Evolutionary conservation across 73 alveolate genomes (phyloP).

Genomic region (Tetrahymena malaccensis): DNA sequence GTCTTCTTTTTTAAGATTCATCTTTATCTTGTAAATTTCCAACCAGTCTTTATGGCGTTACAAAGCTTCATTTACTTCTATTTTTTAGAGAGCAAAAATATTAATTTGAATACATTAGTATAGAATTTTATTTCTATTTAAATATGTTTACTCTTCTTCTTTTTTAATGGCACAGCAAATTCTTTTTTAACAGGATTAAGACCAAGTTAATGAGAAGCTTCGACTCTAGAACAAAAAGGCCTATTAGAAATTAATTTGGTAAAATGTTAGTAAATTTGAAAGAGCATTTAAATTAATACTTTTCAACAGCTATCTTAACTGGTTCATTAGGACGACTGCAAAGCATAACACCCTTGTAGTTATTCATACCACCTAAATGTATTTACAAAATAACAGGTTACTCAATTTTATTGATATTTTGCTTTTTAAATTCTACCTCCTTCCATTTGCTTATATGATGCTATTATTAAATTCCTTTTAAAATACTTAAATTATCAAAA

Average conservation of each 20-base stretch:
- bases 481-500: neutral
- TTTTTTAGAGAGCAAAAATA: too few species aligned
- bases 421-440: neutral
- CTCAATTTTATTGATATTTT: neutral
- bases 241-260: neutral
- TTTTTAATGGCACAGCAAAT: conserved; percentile 19
- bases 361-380: conserved; percentile 21
- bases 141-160: conserved; percentile 14
- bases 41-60: conserved; percentile 46
- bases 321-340: conserved; percentile 83
- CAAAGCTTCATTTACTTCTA: conserved; percentile 35
- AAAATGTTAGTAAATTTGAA: neutral
- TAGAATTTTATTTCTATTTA: too few species aligned
- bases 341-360: conserved; percentile 90
- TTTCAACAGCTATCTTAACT: conserved; percentile 39
- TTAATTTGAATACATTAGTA: too few species aligned
- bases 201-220: conserved; percentile 65
- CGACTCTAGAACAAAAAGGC: conserved; percentile 77
- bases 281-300: conserved; percentile 16
- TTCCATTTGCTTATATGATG: neutral
- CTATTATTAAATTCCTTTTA: neutral
- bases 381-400: neutral
- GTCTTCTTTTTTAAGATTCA: conserved; percentile 51
- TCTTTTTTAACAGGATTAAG: conserved; percentile 59
- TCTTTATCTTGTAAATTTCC: conserved; percentile 33